Evolutionary conservation across 1,139 yeast genomes (phyloP).

Genomic region (Lodderomyces beijingensis): DNA sequence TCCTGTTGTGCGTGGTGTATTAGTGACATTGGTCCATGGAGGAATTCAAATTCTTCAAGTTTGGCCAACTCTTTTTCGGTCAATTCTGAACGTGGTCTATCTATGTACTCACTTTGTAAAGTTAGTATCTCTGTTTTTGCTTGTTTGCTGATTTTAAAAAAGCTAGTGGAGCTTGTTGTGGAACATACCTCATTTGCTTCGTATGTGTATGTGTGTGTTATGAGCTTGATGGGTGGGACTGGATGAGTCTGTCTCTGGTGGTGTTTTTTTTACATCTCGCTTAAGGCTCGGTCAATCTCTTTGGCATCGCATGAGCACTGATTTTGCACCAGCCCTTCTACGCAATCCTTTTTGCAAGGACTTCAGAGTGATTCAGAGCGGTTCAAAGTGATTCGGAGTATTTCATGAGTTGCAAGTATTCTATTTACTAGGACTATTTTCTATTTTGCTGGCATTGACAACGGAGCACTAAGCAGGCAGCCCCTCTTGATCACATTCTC

Average conservation of each 20-base stretch:
- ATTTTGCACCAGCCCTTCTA: no score
- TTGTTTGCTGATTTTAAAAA: no score
- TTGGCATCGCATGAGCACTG: no score
- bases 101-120: slow-evolving; percentile 51
- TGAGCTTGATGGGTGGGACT: not conserved
- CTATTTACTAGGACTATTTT: no score
- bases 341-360: no score
- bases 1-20: slow-evolving; percentile 75
- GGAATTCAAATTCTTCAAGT: slow-evolving; percentile 85
- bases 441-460: slow-evolving; percentile 21
- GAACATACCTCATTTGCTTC: slow-evolving; percentile 7
- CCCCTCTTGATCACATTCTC: slow-evolving; percentile 79
- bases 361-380: no score
- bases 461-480: slow-evolving; percentile 77
- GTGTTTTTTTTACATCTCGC: no score
- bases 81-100: slow-evolving; percentile 74
- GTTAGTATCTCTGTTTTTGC: no score
- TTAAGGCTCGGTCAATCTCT: no score
- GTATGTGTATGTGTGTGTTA: not conserved
- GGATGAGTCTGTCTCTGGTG: not conserved
- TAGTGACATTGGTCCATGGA: slow-evolving; percentile 87
- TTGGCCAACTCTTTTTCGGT: slow-evolving; percentile 75
- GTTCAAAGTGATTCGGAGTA: no score
- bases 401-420: no score
- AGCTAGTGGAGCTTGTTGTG: not conserved